Percentiles rank a stretch among this genome's conserved stretches.
Conservation (phyloP, 208 protist species). For the Tritrichomonas musculus region DNA sequence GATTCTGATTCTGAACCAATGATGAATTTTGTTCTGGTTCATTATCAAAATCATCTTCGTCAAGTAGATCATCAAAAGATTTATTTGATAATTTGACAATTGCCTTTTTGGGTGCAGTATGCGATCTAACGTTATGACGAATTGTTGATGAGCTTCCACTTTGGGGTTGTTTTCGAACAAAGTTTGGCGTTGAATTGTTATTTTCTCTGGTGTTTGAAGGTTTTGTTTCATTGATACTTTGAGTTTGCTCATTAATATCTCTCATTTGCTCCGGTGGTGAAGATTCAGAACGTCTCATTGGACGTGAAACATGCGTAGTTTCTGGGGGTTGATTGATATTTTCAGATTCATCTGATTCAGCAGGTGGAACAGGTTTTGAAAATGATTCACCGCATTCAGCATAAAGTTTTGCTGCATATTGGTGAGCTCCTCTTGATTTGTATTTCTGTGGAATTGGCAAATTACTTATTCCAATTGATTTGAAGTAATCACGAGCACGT, state of each 20-base stretch:
- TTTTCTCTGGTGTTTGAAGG: background rate
- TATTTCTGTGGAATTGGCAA: conserved; percentile 31
- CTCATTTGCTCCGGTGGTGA: background rate
- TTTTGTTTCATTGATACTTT: background rate
- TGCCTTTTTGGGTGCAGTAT: too few species aligned
- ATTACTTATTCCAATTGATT: conserved; percentile 33
- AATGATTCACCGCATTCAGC: background rate
- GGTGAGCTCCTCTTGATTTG: conserved; percentile 34
- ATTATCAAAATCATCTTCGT: background rate
- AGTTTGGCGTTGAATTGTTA: too few species aligned
- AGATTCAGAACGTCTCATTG: background rate
- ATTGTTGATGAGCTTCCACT: background rate
- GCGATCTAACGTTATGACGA: background rate
- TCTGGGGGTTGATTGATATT: background rate
- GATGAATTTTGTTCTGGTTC: too few species aligned
- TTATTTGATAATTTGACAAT: background rate
- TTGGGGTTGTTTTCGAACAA: background rate
- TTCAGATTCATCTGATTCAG: background rate
- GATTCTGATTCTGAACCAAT: too few species aligned
- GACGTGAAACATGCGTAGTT: background rate
- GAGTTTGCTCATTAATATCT: background rate
- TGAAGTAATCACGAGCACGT: conserved; percentile 32
- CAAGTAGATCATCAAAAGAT: background rate
- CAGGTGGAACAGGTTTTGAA: background rate
- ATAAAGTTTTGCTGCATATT: conserved; percentile 40